phyloP scores from a whole-genome alignment of 805 yeast genomes.

The Candida adriatica region DNA sequence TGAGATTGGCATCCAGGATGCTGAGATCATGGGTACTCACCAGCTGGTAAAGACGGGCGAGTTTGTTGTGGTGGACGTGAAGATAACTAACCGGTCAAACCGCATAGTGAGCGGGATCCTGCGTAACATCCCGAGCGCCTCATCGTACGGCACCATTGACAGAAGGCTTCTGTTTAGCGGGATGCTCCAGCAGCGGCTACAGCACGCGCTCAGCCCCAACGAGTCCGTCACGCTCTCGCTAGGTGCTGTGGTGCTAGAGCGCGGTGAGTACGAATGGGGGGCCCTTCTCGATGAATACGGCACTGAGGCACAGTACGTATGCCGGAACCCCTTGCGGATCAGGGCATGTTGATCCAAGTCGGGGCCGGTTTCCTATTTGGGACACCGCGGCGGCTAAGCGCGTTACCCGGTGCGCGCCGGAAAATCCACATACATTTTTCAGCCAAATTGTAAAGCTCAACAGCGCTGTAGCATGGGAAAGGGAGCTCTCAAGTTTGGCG shows the following conservation, averaged over 20 bases:
- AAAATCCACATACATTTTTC: no score
- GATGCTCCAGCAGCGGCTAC: constrained; percentile 49
- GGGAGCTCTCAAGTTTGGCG: constrained; percentile 38
- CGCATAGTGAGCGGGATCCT: constrained; percentile 44
- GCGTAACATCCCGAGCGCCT: constrained; percentile 47
- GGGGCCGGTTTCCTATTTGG: no score
- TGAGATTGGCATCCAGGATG: constrained; percentile 10
- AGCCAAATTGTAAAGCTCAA: no score
- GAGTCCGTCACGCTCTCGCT: constrained; percentile 36
- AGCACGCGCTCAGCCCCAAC: constrained; percentile 36
- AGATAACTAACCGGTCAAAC: constrained; percentile 41
- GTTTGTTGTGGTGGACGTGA: constrained; percentile 44
- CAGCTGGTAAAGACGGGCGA: constrained; percentile 36
- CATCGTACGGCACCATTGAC: constrained; percentile 35
- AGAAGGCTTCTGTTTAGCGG: constrained; percentile 68
- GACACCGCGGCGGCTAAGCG: no score
- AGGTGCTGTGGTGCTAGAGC: constrained; percentile 60
- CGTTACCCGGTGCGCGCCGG: no score
- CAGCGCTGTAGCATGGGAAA: no score
- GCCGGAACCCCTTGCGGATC: constrained; percentile 32
- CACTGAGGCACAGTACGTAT: constrained; percentile 30
- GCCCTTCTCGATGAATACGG: constrained; percentile 44
- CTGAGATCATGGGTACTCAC: constrained; percentile 23
- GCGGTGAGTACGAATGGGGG: constrained; percentile 83
- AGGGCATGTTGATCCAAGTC: no score